A percentile compares a stretch with the other conserved stretches of the same genome.
phyloP scores from a whole-genome alignment of 495 filamentous ascomycete genomes.

The Lasiosphaeria hispida region DNA sequence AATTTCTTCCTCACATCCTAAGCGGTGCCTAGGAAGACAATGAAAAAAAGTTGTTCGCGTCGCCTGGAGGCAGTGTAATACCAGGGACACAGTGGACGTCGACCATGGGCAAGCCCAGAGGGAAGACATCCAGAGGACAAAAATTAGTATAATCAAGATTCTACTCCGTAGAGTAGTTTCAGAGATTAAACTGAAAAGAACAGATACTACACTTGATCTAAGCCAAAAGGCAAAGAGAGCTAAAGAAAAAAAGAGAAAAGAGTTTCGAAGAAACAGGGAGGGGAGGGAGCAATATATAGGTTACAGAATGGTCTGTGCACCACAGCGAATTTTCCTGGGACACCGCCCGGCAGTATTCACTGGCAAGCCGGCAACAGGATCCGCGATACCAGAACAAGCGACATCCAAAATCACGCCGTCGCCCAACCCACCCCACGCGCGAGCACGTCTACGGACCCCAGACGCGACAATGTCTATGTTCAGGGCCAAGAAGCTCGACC shows the following conservation, averaged over 20 bases:
- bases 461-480: slow-evolving; percentile 70
- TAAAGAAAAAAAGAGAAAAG: slow-evolving; percentile 37
- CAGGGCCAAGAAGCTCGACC: slow-evolving; percentile 79
- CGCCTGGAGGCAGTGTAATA: slow-evolving; percentile 35
- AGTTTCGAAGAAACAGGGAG: neutral
- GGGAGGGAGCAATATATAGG: slow-evolving; percentile 26
- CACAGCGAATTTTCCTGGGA: slow-evolving; percentile 11
- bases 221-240: slow-evolving; percentile 66
- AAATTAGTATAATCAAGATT: slow-evolving; percentile 82
- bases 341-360: slow-evolving; percentile 1
- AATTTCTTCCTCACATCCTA: slow-evolving; percentile 31
- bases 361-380: neutral
- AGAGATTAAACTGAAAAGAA: slow-evolving; percentile 95
- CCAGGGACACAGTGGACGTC: slow-evolving; percentile 31
- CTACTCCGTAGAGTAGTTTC: slow-evolving; percentile 60
- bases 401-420: neutral
- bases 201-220: slow-evolving; percentile 99
- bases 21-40: slow-evolving; percentile 26
- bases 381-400: neutral
- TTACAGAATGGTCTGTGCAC: slow-evolving; percentile 22
- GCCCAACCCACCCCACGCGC: neutral
- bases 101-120: slow-evolving; percentile 47
- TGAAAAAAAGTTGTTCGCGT: slow-evolving; percentile 33
- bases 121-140: slow-evolving; percentile 51
- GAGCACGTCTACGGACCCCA: neutral